Percentiles rank a stretch among this genome's conserved stretches.
phyloP scores from a whole-genome alignment of 2,329 filamentous ascomycete species.

The Clarireedia homoeocarpa region DNA sequence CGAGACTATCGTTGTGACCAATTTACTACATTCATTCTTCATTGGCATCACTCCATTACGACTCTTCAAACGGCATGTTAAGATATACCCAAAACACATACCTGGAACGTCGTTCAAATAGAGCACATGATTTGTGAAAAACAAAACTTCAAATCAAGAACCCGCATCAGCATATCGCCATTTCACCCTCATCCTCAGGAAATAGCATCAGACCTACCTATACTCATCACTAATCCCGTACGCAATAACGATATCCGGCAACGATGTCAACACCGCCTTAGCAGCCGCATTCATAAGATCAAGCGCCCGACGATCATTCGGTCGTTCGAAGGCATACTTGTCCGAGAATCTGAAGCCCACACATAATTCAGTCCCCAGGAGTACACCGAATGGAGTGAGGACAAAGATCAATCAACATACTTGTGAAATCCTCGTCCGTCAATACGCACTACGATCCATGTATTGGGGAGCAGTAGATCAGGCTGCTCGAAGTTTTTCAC shows the following conservation, averaged over 20 bases:
- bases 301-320: conserved; percentile 80
- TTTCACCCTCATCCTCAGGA: background rate
- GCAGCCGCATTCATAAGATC: conserved; percentile 94
- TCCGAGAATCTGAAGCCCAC: conserved; percentile 57
- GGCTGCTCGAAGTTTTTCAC: conserved; percentile 82
- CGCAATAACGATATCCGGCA: conserved; percentile 78
- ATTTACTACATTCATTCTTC: conserved; percentile 52
- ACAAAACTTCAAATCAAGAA: conserved; percentile 57
- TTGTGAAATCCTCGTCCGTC: conserved; percentile 95
- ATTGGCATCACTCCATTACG: background rate
- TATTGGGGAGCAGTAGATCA: conserved; percentile 76
- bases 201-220: conserved; percentile 41
- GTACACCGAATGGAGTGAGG: background rate
- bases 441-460: conserved; percentile 90
- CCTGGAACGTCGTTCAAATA: conserved; percentile 83
- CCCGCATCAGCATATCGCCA: background rate
- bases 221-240: conserved; percentile 96
- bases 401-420: conserved; percentile 38
- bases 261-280: conserved; percentile 70
- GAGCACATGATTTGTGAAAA: conserved; percentile 69
- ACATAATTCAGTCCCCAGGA: background rate
- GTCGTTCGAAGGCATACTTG: conserved; percentile 81
- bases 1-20: conserved; percentile 84
- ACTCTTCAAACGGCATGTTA: background rate
- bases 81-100: conserved; percentile 33